A percentile compares a stretch with the other conserved stretches of the same genome.
Evolutionary conservation across 768 basidiomycete genomes (phyloP).

Genomic region (Boletus rufocinnamomeus): DNA sequence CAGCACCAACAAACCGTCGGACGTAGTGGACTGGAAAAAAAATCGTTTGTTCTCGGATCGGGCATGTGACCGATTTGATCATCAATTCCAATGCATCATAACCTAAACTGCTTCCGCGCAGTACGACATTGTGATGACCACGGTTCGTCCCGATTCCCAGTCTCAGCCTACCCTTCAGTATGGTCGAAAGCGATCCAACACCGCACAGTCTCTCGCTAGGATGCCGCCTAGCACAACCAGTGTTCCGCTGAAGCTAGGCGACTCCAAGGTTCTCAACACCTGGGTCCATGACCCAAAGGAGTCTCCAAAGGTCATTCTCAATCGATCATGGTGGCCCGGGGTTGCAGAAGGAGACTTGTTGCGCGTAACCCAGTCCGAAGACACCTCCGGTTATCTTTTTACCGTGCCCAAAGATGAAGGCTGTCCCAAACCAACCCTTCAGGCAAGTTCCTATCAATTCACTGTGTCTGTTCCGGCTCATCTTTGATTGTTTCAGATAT

Average conservation of each 20-base stretch:
- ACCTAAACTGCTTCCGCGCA: slow-evolving; percentile 1
- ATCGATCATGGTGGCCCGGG: slow-evolving; percentile 77
- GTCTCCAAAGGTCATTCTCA: slow-evolving; percentile 60
- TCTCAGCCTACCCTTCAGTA: slow-evolving; percentile 42
- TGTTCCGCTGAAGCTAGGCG: slow-evolving; percentile 58
- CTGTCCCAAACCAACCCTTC: slow-evolving; percentile 60
- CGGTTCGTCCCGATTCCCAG: slow-evolving; percentile 66
- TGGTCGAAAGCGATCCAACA: slow-evolving; percentile 71
- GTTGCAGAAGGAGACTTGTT: slow-evolving; percentile 76
- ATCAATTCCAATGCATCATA: no score
- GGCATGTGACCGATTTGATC: no score
- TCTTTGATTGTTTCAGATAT: slow-evolving; percentile 51
- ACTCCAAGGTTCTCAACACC: slow-evolving; percentile 59
- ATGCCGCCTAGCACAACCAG: slow-evolving; percentile 35
- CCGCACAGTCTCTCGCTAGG: slow-evolving; percentile 65
- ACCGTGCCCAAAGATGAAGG: slow-evolving; percentile 66
- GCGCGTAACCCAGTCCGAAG: slow-evolving; percentile 50
- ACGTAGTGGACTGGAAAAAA: slow-evolving; percentile 3
- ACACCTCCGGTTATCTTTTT: slow-evolving; percentile 57
- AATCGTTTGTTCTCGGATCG: no score
- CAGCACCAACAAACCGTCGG: neutral
- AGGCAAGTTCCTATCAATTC: slow-evolving; percentile 41
- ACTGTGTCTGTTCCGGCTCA: neutral
- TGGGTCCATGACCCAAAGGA: slow-evolving; percentile 79
- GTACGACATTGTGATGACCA: slow-evolving; percentile 46